Evolutionary conservation across 306 rosid species (phyloP), one percentile per base, ranked within the genome.

Genomic region (Canavalia ensiformis): DNA sequence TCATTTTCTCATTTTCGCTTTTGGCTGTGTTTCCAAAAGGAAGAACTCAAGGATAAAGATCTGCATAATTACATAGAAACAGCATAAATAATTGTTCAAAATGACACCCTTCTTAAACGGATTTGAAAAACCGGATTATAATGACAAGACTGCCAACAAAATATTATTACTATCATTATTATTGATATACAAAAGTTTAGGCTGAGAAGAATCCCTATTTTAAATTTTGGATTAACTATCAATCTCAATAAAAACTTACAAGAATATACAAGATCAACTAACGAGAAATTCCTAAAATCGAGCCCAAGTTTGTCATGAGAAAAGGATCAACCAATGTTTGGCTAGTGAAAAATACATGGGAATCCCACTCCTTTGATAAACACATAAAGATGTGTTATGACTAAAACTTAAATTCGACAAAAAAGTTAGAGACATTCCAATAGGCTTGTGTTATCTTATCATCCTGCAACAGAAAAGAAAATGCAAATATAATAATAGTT

Each of bases 401-500:
- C 58, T 54, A 35, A 49, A 66, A 57, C 42, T 77, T 52, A 28
- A 71, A 69, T 75, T 79, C 11, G 29, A 50, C 39, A 7, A 4
- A 50, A 47, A 47, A 9, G 72, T 41, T 42, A 67, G 7, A 42
- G 13, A 72, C 59, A 47, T 78, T 74, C 46, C 62, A 85, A 78
- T 50, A 66, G 28, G 52, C 52, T 73, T 29, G 72, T 42, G 54
- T 42, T 42, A 25, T 69, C 74, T 68, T 58, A 68, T 51, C 34
- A 75, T 55, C 71, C 80, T 79, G 44, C 74, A 82, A 28, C 6
- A 80, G 8, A 58, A 42, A 63, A 58, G 55, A 73, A 78, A 81
- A 74, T 66, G 70, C 79, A 72, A 68, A 50, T 55, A 72, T 85
- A 81, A 59, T 76, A 77, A 86, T 75, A 74, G 85, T 72, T 88